Evolutionary conservation across 2,329 filamentous ascomycete genomes (phyloP).

Genomic region (Penicillium aurantiogriseum): DNA sequence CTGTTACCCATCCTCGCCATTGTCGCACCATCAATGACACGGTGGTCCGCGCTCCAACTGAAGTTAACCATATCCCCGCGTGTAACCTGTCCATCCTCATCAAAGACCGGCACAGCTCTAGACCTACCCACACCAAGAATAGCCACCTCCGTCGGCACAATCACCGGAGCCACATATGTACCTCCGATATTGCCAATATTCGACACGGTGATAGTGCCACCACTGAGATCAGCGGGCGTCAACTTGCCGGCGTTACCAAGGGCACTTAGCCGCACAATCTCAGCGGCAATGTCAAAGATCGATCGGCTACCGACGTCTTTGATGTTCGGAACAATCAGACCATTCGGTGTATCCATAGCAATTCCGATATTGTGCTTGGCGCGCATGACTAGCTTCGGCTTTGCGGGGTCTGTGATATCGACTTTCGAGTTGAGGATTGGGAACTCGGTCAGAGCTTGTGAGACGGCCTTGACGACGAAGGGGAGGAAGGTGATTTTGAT

Average conservation of each 20-base stretch:
- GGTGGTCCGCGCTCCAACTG: constrained; percentile 94
- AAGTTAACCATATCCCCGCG: constrained; percentile 81
- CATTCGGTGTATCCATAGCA: constrained; percentile 88
- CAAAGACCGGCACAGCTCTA: constrained; percentile 77
- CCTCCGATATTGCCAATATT: constrained; percentile 96
- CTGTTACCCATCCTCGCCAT: constrained; percentile 87
- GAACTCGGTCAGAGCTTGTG: constrained; percentile 74
- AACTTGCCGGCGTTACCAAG: constrained; percentile 76
- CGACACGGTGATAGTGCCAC: constrained; percentile 90
- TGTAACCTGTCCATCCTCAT: constrained; percentile 57
- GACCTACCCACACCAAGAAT: constrained; percentile 87
- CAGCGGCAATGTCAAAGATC: constrained; percentile 73
- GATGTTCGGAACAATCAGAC: constrained; percentile 88
- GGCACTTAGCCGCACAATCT: constrained; percentile 70
- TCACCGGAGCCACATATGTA: constrained; percentile 85
- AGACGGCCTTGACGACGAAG: constrained; percentile 94
- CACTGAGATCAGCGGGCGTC: constrained; percentile 69
- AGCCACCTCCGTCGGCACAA: constrained; percentile 85
- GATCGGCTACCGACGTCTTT: constrained; percentile 75
- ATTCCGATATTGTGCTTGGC: constrained; percentile 91
- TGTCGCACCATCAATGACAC: constrained; percentile 90
- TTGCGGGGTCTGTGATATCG: constrained; percentile 60
- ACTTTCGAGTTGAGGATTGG: constrained; percentile 86
- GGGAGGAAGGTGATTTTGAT: constrained; percentile 83
- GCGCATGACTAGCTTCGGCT: constrained; percentile 74